phyloP scores from a whole-genome alignment of 768 basidiomycete genomes.

The Favolaschia claudopus region DNA sequence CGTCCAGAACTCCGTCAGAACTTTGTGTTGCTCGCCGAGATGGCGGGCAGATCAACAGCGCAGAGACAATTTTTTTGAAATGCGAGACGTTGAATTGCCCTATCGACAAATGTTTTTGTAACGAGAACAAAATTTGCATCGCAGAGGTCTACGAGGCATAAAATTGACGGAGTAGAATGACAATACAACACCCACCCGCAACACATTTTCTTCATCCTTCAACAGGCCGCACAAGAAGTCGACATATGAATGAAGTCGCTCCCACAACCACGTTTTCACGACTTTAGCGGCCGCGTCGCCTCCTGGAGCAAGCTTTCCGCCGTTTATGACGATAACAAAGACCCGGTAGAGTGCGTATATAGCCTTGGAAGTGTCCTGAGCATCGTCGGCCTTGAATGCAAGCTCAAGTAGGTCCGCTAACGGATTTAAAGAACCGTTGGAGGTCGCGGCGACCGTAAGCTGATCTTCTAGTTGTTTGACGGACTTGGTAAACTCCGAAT shows the following conservation, averaged over 20 bases:
- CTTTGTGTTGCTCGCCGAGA: conserved; percentile 43
- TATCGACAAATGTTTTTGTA: conserved; percentile 81
- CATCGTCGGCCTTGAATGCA: conserved; percentile 52
- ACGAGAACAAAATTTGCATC: conserved; percentile 76
- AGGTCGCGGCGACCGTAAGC: conserved; percentile 59
- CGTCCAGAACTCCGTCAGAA: conserved; percentile 51
- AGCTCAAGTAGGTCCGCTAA: conserved; percentile 78
- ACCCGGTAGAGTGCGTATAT: conserved; percentile 85
- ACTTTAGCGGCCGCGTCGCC: conserved; percentile 65
- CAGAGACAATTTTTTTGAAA: conserved; percentile 69
- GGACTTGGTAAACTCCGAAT: conserved; percentile 30
- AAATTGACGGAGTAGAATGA: not conserved
- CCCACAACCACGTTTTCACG: conserved; percentile 84
- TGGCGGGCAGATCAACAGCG: conserved; percentile 67
- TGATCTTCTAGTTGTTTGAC: conserved; percentile 61
- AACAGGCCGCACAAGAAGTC: conserved; percentile 73
- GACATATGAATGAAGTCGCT: conserved; percentile 73
- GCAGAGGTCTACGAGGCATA: conserved; percentile 62
- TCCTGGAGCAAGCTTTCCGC: conserved; percentile 59
- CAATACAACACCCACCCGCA: conserved; percentile 58
- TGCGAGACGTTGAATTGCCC: conserved; percentile 75
- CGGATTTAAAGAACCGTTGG: conserved; percentile 74
- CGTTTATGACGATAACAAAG: conserved; percentile 69
- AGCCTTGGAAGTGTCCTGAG: conserved; percentile 71
- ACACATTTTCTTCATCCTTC: conserved; percentile 75